These are phyloP conservation scores for Melanogaster broomeanus DNA, from an alignment of 768 basidiomycete species.

Conservation along the genomic window DNA sequence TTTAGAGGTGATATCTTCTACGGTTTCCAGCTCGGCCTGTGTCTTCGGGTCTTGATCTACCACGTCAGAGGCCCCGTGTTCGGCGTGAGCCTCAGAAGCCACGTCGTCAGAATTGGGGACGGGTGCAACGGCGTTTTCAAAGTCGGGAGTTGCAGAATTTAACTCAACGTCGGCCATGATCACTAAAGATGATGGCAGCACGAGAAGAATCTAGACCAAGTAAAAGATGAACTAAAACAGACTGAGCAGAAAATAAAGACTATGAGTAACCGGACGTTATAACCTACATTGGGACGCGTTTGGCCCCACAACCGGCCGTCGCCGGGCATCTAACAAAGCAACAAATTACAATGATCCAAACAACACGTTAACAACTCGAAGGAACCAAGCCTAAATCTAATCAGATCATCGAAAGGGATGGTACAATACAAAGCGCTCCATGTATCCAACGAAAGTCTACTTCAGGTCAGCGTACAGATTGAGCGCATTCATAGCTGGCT, in stretches of 20 bases:
- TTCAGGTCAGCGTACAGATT: constrained; percentile 59
- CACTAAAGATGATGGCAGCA: constrained; percentile 20
- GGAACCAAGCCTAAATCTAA: no score
- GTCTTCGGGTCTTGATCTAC: constrained; percentile 28
- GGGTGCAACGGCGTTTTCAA: constrained; percentile 21
- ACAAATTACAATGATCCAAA: constrained; percentile 8
- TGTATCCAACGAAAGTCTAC: constrained; percentile 16
- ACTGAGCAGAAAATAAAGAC: constrained; percentile 3
- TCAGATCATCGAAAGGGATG: no score
- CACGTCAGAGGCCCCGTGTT: constrained; percentile 42
- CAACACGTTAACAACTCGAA: no score
- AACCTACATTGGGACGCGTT: constrained; percentile 6
- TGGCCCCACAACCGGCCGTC: neutral
- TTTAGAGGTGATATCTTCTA: constrained; percentile 17
- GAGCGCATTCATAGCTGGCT: constrained; percentile 75
- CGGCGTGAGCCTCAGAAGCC: constrained; percentile 29
- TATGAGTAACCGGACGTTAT: constrained; percentile 10
- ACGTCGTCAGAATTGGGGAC: constrained; percentile 19
- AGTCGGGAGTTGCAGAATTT: constrained; percentile 20
- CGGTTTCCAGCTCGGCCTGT: constrained; percentile 20
- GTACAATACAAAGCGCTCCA: neutral
- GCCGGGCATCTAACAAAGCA: constrained; percentile 5
- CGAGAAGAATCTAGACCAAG: constrained; percentile 3
- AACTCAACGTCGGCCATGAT: constrained; percentile 41
- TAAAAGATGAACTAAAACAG: constrained; percentile 10